phyloP scores from a whole-genome alignment of 257 asterid genomes.

The Nicotiana knightiana region DNA sequence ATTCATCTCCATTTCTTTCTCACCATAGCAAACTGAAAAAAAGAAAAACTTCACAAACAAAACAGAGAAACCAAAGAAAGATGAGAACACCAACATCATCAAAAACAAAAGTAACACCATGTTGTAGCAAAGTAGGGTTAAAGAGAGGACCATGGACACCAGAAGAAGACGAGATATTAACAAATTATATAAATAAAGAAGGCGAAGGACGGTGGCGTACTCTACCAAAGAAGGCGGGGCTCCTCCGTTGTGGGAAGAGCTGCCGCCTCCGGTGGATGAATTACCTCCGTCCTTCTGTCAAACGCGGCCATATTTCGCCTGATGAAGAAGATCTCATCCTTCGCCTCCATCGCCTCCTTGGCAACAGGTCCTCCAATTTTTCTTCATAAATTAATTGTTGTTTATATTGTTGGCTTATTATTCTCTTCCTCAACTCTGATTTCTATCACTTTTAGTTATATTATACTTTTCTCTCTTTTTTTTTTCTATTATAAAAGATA shows the following conservation, averaged over 20 bases:
- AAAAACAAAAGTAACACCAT: constrained; percentile 11
- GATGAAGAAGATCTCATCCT: constrained; percentile 82
- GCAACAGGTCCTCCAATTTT: constrained; percentile 43
- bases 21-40: not conserved
- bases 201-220: constrained; percentile 40
- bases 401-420: not conserved
- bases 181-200: constrained; percentile 22
- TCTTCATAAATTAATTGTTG: not conserved
- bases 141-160: constrained; percentile 43
- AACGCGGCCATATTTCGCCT: constrained; percentile 50
- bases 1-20: not conserved
- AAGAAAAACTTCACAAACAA: not conserved
- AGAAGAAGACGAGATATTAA: constrained; percentile 25
- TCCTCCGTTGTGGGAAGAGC: constrained; percentile 37
- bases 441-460: no score
- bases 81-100: constrained; percentile 17
- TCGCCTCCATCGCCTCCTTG: constrained; percentile 83
- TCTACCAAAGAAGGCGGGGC: constrained; percentile 30
- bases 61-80: not conserved
- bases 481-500: no score
- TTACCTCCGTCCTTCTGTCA: constrained; percentile 56
- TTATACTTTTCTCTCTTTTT: no score
- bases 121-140: constrained; percentile 26
- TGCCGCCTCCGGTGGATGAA: constrained; percentile 63
- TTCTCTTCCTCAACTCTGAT: no score